These are phyloP conservation scores for Mycena albidolilacea DNA, from an alignment of 768 basidiomycete genomes.

Conservation along the genomic window DNA sequence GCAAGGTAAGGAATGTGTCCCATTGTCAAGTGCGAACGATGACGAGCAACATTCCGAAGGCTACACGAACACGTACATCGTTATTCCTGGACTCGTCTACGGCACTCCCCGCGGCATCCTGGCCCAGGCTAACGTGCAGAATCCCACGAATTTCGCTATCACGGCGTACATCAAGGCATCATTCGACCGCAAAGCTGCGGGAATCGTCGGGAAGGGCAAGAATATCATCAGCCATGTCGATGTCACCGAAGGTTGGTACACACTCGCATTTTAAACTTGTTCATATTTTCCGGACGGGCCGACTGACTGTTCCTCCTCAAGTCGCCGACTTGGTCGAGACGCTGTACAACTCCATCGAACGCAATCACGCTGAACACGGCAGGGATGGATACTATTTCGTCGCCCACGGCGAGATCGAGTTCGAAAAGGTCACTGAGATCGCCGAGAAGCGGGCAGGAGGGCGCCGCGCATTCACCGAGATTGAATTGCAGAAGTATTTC, in stretches of 20 bases:
- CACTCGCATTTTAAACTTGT: neutral
- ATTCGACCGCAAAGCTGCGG: constrained; percentile 21
- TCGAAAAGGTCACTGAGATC: neutral
- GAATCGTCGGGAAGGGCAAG: constrained; percentile 25
- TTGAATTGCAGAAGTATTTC: neutral
- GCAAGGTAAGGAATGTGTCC: neutral
- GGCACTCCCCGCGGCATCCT: constrained; percentile 49
- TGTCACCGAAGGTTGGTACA: neutral
- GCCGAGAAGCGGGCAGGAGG: neutral
- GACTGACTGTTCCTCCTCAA: neutral
- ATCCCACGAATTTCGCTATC: constrained; percentile 36
- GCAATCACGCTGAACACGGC: neutral
- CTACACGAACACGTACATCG: constrained; percentile 23
- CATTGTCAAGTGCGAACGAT: neutral
- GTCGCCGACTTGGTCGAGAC: neutral
- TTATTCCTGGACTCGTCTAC: constrained; percentile 18
- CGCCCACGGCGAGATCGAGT: neutral
- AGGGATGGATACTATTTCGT: neutral
- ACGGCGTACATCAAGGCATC: constrained; percentile 1
- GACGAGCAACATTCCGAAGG: neutral
- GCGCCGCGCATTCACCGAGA: neutral
- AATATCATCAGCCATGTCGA: constrained; percentile 7
- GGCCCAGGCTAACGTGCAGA: constrained; percentile 53
- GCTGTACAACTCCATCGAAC: neutral
- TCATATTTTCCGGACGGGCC: too few species aligned